Conservation (phyloP, 306 rosid species). For the Ziziphus jujuba region DNA sequence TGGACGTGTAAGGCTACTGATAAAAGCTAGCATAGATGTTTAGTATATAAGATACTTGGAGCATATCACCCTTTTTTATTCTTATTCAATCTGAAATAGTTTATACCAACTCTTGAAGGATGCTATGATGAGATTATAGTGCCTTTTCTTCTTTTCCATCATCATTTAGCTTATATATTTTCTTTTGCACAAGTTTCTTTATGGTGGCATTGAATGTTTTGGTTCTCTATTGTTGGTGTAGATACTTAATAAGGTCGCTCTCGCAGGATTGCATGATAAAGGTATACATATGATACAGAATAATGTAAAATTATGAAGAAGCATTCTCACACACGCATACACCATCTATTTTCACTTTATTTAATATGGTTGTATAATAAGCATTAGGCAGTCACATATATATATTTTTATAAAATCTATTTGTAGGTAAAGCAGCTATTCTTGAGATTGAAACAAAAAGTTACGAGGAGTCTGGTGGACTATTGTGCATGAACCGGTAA, state of each 20-base stretch:
- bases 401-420: neutral
- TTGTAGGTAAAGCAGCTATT: conserved; percentile 91
- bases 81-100: neutral
- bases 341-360: no score
- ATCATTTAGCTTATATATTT: neutral
- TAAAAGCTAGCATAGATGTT: conserved; percentile 8
- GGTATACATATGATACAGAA: conserved; percentile 44
- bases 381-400: no score
- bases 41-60: neutral
- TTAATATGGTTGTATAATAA: no score
- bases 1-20: conserved; percentile 54
- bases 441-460: conserved; percentile 90
- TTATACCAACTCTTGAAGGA: neutral
- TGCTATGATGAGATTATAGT: conserved; percentile 9
- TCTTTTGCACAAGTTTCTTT: conserved; percentile 17
- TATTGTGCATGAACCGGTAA: conserved; percentile 90
- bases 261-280: conserved; percentile 95
- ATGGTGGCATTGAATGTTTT: conserved; percentile 19
- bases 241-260: conserved; percentile 59
- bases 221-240: conserved; percentile 40
- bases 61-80: neutral
- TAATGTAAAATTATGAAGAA: neutral
- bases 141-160: neutral
- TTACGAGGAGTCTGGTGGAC: conserved; percentile 72
- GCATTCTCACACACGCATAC: neutral